These are phyloP conservation scores for Firmiana major DNA, from an alignment of 345 rosid genomes.

Conservation along the genomic window DNA sequence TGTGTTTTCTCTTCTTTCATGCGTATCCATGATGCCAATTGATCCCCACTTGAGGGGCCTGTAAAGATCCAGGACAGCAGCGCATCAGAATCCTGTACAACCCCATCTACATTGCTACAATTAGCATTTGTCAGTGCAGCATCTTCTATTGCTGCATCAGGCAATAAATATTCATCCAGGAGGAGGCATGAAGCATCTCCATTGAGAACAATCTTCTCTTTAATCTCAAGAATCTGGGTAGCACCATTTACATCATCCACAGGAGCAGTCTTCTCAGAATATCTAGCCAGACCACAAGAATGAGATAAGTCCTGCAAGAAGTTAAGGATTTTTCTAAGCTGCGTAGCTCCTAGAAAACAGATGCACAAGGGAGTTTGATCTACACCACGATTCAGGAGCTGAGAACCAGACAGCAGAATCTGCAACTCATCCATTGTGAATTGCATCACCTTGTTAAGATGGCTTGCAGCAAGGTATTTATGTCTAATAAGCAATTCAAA, in stretches of 20 bases:
- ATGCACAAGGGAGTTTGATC: conserved; percentile 71
- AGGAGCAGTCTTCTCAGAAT: conserved; percentile 55
- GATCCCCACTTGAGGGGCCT: conserved; percentile 72
- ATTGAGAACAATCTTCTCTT: conserved; percentile 62
- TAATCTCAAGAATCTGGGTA: conserved; percentile 33
- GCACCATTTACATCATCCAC: conserved; percentile 43
- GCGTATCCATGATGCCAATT: conserved; percentile 60
- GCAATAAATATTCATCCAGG: conserved; percentile 57
- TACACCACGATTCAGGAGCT: conserved; percentile 54
- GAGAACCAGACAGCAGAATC: conserved; percentile 57
- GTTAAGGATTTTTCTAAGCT: conserved; percentile 74
- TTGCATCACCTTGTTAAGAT: conserved; percentile 70
- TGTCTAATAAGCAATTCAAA: conserved; percentile 71
- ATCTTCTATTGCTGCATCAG: conserved; percentile 28
- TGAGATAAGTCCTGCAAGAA: conserved; percentile 83
- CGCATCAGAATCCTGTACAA: conserved; percentile 38
- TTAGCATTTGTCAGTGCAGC: conserved; percentile 29
- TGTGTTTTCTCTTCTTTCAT: conserved; percentile 64
- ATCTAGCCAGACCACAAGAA: conserved; percentile 69
- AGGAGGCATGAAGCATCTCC: conserved; percentile 54
- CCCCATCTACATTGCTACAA: conserved; percentile 28
- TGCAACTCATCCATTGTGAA: conserved; percentile 75
- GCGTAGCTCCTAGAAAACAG: conserved; percentile 76
- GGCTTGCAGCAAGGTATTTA: conserved; percentile 75
- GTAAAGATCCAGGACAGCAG: conserved; percentile 85